Conservation (phyloP, 768 basidiomycete genomes). For the Udeniomyces megalosporus region DNA sequence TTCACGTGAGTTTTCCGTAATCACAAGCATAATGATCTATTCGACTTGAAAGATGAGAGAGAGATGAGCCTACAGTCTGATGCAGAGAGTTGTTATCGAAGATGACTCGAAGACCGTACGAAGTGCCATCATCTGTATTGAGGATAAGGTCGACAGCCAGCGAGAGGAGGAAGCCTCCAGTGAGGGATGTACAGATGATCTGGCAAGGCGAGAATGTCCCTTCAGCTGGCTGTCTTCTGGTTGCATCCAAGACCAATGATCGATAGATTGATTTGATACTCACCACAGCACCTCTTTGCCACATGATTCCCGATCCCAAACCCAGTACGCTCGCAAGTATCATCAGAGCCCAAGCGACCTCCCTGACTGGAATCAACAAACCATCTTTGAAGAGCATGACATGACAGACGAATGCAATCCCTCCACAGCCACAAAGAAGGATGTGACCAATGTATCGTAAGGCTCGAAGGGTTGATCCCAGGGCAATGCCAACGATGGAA, state of each 20-base stretch:
- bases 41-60: background rate
- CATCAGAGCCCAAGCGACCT: background rate
- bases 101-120: background rate
- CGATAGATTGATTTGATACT: background rate
- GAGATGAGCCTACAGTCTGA: background rate
- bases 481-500: background rate
- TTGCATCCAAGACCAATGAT: background rate
- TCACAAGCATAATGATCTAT: no score
- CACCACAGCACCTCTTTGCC: background rate
- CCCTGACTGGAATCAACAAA: background rate
- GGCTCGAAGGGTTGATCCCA: background rate
- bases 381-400: background rate
- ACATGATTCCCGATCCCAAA: background rate
- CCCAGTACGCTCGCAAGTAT: background rate
- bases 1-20: background rate
- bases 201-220: background rate
- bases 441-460: background rate
- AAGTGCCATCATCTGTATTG: background rate
- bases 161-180: background rate
- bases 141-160: slow-evolving; percentile 5
- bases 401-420: background rate
- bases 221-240: background rate
- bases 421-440: background rate
- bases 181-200: background rate
- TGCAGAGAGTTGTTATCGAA: background rate